A percentile compares a stretch with the other conserved stretches of the same genome.
These are phyloP conservation scores for Eimeria necatrix DNA, from an alignment of 169 alveolate genomes.

Conservation along the genomic window DNA sequence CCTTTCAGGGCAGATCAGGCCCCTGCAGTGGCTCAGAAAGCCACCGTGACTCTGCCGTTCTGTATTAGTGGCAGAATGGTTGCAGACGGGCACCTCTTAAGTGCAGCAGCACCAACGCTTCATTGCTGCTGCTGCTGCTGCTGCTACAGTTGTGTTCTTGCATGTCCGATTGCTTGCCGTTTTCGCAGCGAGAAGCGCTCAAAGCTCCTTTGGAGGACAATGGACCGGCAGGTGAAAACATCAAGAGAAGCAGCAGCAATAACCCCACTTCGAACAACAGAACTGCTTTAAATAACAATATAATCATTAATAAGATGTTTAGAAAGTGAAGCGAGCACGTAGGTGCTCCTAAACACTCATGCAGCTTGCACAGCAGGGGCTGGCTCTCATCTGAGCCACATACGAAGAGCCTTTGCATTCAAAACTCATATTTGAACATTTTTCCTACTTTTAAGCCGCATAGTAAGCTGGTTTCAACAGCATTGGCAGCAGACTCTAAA, in stretches of 20 bases:
- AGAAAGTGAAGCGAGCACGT: no score
- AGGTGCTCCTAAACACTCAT: no score
- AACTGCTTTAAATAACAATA: background rate
- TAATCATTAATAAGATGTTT: no score
- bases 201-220: background rate
- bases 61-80: no score
- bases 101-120: background rate
- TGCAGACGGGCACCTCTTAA: no score
- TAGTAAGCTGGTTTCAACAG: no score
- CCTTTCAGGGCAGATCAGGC: no score
- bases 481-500: background rate
- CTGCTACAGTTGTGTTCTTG: background rate
- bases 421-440: background rate
- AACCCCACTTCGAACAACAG: background rate
- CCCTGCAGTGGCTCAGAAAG: no score
- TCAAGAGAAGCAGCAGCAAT: background rate
- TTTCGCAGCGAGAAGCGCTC: background rate
- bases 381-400: no score
- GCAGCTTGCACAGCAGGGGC: background rate
- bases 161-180: background rate
- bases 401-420: background rate
- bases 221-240: background rate
- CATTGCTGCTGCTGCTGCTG: background rate
- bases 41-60: no score
- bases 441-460: background rate